Evolutionary conservation across 345 rosid genomes (phyloP).

Genomic region (Alliaria petiolata): DNA sequence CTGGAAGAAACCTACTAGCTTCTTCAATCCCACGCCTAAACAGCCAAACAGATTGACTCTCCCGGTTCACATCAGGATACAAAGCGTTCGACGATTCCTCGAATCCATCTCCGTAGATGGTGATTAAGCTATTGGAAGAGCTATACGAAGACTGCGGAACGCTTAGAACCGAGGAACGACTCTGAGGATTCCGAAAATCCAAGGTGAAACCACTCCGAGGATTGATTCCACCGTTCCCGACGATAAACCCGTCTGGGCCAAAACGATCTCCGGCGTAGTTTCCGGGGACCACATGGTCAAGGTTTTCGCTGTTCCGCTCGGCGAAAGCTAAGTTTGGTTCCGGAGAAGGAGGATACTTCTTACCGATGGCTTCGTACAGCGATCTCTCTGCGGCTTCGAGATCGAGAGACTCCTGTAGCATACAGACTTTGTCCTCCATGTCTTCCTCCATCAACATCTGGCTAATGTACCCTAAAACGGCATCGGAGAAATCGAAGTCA

Average conservation of each 20-base stretch:
- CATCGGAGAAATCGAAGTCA: conserved; percentile 84
- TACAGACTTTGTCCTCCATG: conserved; percentile 70
- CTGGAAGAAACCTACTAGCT: conserved; percentile 64
- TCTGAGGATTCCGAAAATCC: conserved; percentile 31
- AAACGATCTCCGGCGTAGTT: conserved; percentile 18
- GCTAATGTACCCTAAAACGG: conserved; percentile 69
- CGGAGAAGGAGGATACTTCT: conserved; percentile 91
- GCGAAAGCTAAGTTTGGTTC: conserved; percentile 30
- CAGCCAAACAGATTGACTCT: conserved; percentile 61
- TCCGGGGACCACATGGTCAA: conserved; percentile 35
- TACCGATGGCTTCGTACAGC: conserved; percentile 79
- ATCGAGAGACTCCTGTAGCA: conserved; percentile 85
- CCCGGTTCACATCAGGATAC: conserved; percentile 40
- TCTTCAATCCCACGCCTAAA: conserved; percentile 78
- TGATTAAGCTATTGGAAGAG: conserved; percentile 41
- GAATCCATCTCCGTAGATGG: conserved; percentile 39
- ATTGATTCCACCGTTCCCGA: conserved; percentile 17
- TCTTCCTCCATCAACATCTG: conserved; percentile 92
- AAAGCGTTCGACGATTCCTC: conserved; percentile 50
- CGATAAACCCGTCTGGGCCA: conserved; percentile 14
- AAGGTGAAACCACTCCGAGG: conserved; percentile 32
- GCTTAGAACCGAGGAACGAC: conserved; percentile 25
- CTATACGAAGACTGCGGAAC: conserved; percentile 45
- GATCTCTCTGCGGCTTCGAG: conserved; percentile 89
- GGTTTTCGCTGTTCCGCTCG: conserved; percentile 20